Evolutionary conservation across 2,329 filamentous ascomycete species (phyloP).

Genomic region (Claviceps digitariae): DNA sequence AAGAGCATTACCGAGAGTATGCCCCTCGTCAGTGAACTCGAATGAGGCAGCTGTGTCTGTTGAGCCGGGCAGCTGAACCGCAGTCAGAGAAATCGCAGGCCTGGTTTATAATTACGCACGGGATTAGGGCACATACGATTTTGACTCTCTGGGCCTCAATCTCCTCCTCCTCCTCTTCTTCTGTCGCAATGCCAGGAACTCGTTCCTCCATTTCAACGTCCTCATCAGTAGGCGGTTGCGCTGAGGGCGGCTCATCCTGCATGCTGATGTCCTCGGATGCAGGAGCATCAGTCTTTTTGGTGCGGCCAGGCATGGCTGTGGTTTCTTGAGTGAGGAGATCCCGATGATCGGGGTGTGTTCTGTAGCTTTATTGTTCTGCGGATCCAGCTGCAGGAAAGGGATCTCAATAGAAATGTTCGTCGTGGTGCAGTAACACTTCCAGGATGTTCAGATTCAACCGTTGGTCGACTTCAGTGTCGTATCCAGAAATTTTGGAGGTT

Average conservation of each 20-base stretch:
- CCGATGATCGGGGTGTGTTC: not conserved
- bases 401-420: not conserved
- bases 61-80: slow-evolving; percentile 61
- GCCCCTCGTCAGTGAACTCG: slow-evolving; percentile 85
- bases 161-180: slow-evolving; percentile 31
- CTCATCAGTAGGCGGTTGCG: slow-evolving; percentile 19
- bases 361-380: not conserved
- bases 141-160: slow-evolving; percentile 42
- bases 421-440: not conserved
- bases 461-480: not conserved
- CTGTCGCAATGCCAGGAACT: slow-evolving; percentile 15
- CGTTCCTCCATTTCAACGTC: slow-evolving; percentile 21
- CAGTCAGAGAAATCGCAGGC: not conserved
- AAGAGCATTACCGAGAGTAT: slow-evolving; percentile 88
- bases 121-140: slow-evolving; percentile 34
- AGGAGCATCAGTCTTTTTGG: slow-evolving; percentile 20
- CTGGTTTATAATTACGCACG: not conserved
- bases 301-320: slow-evolving; percentile 25
- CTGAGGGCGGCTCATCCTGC: slow-evolving; percentile 30
- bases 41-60: slow-evolving; percentile 85
- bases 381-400: too few relatives aligned
- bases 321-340: not conserved
- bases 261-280: slow-evolving; percentile 25
- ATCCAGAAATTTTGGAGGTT: slow-evolving; percentile 8
- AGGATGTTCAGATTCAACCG: not conserved